phyloP scores from a whole-genome alignment of 306 rosid species.

The Begonia peltatifolia region DNA sequence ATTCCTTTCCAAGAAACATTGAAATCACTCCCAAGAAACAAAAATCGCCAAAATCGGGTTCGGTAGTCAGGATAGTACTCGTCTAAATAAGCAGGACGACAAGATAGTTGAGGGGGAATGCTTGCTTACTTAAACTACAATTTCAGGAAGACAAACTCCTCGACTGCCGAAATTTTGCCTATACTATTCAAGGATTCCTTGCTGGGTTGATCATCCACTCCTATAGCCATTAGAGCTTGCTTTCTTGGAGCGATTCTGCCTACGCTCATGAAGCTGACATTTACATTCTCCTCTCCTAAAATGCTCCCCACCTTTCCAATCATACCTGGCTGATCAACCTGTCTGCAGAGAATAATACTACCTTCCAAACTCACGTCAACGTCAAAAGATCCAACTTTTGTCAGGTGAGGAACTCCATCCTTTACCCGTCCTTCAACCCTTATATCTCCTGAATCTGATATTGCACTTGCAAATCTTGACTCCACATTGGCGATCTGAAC shows the following conservation, averaged over 20 bases:
- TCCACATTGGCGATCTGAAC: slow-evolving; percentile 95
- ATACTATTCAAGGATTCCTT: slow-evolving; percentile 36
- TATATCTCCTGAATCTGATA: slow-evolving; percentile 78
- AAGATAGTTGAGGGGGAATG: no score
- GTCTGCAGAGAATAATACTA: slow-evolving; percentile 79
- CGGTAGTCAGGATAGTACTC: no score
- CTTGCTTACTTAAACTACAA: slow-evolving; percentile 19
- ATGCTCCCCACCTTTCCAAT: slow-evolving; percentile 81
- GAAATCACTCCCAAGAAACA: no score
- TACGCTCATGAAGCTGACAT: slow-evolving; percentile 96
- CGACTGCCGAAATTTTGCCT: slow-evolving; percentile 25
- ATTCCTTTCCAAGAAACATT: no score
- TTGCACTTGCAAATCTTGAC: slow-evolving; percentile 82
- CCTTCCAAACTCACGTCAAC: slow-evolving; percentile 97
- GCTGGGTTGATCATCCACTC: slow-evolving; percentile 80
- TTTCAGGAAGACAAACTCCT: slow-evolving; percentile 83
- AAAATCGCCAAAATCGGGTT: no score
- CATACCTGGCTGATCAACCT: slow-evolving; percentile 98
- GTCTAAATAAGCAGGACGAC: no score
- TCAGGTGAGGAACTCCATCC: slow-evolving; percentile 82
- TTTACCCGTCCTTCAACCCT: slow-evolving; percentile 38
- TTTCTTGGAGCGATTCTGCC: slow-evolving; percentile 97
- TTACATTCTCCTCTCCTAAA: slow-evolving; percentile 82
- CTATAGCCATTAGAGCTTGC: slow-evolving; percentile 99
- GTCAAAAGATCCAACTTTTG: slow-evolving; percentile 53